phyloP scores from a whole-genome alignment of 257 asterid genomes.

The Jacaranda mimosifolia region DNA sequence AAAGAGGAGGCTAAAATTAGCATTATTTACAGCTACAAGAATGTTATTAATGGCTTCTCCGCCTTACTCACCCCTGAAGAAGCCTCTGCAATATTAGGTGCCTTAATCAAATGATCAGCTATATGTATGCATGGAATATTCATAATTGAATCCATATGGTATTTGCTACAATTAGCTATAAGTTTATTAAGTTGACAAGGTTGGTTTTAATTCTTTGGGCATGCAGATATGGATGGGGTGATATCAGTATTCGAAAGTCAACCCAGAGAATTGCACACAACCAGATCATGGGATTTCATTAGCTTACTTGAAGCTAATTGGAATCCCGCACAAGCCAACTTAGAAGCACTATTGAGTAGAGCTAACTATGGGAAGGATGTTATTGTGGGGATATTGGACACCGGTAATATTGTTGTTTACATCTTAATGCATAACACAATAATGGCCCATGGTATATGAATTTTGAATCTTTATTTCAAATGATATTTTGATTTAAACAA shows the following conservation, averaged over 20 bases:
- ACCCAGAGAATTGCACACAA: constrained; percentile 45
- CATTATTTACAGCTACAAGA: constrained; percentile 55
- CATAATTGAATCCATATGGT: no score
- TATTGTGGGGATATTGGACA: constrained; percentile 47
- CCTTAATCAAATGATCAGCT: neutral
- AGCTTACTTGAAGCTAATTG: constrained; percentile 42
- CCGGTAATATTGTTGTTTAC: no score
- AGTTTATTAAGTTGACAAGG: neutral
- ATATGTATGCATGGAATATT: no score
- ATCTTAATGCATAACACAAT: no score
- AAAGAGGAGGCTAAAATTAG: constrained; percentile 49
- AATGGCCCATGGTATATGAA: no score
- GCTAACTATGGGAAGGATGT: no score
- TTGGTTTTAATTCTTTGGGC: constrained; percentile 12
- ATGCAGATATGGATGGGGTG: constrained; percentile 54
- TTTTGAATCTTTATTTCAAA: no score
- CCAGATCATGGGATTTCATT: constrained; percentile 63
- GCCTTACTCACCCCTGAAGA: constrained; percentile 58
- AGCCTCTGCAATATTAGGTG: constrained; percentile 51
- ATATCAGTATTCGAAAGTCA: constrained; percentile 56
- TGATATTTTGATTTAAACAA: no score
- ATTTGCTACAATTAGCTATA: neutral
- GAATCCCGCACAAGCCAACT: no score
- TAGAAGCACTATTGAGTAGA: no score
- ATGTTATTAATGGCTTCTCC: constrained; percentile 64